phyloP scores from a whole-genome alignment of 164 flowering plant species.

The Stephania japonica region DNA sequence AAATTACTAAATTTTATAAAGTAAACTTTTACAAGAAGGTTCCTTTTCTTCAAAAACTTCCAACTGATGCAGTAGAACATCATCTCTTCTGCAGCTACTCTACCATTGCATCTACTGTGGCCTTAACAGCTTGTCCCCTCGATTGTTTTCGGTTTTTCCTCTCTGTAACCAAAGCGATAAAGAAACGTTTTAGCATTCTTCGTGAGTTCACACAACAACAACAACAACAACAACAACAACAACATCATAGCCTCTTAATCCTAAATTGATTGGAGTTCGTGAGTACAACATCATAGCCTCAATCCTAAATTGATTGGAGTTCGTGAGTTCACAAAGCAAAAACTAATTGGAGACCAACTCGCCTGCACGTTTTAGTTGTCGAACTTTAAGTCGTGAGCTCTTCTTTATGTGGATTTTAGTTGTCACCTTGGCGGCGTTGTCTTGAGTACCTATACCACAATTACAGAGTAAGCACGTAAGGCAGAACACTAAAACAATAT shows the following conservation, averaged over 20 bases:
- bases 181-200: neutral
- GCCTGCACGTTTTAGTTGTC: conserved; percentile 23
- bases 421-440: conserved; percentile 8
- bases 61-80: neutral
- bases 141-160: conserved; percentile 12
- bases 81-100: conserved; percentile 12
- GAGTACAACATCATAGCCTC: no score
- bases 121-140: conserved; percentile 4
- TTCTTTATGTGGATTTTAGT: conserved; percentile 24
- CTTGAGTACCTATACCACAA: conserved; percentile 21
- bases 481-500: no score
- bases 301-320: no score
- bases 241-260: no score
- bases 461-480: neutral
- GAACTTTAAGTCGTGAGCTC: conserved; percentile 24
- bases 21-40: neutral
- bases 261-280: no score
- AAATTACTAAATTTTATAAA: neutral
- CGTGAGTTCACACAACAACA: no score
- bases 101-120: conserved; percentile 25
- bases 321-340: neutral
- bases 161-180: conserved; percentile 6
- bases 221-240: no score
- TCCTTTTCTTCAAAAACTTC: neutral
- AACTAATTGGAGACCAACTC: neutral